A percentile compares a stretch with the other conserved stretches of the same genome.
Conservation (phyloP, 2,329 filamentous ascomycete species). For the Arthrobotrys musiformis region DNA sequence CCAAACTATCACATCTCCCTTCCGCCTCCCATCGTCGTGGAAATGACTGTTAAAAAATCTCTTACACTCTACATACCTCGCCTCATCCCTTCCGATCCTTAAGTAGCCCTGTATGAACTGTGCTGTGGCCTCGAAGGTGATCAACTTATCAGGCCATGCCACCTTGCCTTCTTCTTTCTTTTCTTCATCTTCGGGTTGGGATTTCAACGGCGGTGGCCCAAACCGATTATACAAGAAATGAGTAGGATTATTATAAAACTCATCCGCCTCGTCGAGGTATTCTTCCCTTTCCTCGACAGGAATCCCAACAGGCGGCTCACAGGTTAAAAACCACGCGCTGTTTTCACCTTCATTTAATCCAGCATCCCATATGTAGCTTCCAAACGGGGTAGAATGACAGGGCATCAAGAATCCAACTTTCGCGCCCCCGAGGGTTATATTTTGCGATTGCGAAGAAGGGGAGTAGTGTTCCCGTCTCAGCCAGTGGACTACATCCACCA, state of each 20-base stretch:
- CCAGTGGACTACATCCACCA: constrained; percentile 77
- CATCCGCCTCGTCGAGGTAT: constrained; percentile 90
- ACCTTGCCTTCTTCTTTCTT: not conserved
- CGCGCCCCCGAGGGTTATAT: constrained; percentile 55
- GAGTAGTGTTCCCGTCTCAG: constrained; percentile 71
- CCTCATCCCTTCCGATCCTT: constrained; percentile 10
- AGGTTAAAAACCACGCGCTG: constrained; percentile 58
- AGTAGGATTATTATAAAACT: constrained; percentile 78
- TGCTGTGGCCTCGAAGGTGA: constrained; percentile 58
- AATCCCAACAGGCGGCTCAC: constrained; percentile 34
- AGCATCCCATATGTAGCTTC: constrained; percentile 77
- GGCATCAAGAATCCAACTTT: constrained; percentile 85
- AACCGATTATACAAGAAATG: constrained; percentile 68
- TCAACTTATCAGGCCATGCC: constrained; percentile 58
- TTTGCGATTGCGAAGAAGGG: not conserved
- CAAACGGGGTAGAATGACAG: constrained; percentile 91
- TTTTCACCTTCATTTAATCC: constrained; percentile 62
- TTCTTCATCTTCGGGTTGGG: constrained; percentile 17
- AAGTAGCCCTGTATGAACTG: constrained; percentile 31
- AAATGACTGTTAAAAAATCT: constrained; percentile 59
- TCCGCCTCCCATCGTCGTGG: constrained; percentile 59
- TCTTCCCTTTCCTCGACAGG: constrained; percentile 67
- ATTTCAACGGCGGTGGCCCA: constrained; percentile 40
- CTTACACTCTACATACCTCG: constrained; percentile 53
- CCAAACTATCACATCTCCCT: constrained; percentile 58